These are phyloP conservation scores for Fusarium equiseti DNA, from an alignment of 2,329 filamentous ascomycete species.

Conservation along the genomic window DNA sequence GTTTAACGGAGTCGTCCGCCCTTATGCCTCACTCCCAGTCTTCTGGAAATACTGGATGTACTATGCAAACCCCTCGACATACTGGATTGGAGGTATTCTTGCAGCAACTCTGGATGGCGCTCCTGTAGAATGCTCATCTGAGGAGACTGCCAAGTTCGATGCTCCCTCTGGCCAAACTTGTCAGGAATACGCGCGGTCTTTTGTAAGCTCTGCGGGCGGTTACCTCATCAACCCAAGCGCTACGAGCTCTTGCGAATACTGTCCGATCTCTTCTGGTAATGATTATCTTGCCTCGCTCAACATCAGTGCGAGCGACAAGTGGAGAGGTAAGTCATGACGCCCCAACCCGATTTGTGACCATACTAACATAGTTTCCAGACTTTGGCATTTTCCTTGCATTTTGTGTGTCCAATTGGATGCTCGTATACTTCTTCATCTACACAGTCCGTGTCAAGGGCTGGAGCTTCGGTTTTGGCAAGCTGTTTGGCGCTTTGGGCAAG, in stretches of 20 bases:
- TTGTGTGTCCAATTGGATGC: conserved; percentile 74
- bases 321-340: conserved; percentile 55
- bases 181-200: conserved; percentile 70
- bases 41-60: conserved; percentile 66
- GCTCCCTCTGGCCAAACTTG: conserved; percentile 75
- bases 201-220: conserved; percentile 61
- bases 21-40: conserved; percentile 72
- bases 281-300: conserved; percentile 73
- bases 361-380: conserved; percentile 44
- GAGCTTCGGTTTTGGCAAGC: conserved; percentile 73
- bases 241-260: conserved; percentile 74
- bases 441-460: conserved; percentile 77
- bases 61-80: conserved; percentile 40
- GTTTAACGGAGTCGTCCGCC: conserved; percentile 82
- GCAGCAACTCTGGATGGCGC: conserved; percentile 36
- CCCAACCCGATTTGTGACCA: background rate
- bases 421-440: conserved; percentile 84
- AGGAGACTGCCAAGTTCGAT: conserved; percentile 61
- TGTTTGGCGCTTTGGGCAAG: conserved; percentile 38
- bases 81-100: conserved; percentile 41
- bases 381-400: conserved; percentile 81
- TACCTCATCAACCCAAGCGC: conserved; percentile 73
- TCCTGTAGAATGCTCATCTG: conserved; percentile 57
- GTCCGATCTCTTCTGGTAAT: conserved; percentile 67
- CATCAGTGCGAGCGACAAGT: conserved; percentile 69